A percentile compares a stretch with the other conserved stretches of the same genome.
phyloP scores from a whole-genome alignment of 176 grass and related monocot species.

The Themeda triandra region DNA sequence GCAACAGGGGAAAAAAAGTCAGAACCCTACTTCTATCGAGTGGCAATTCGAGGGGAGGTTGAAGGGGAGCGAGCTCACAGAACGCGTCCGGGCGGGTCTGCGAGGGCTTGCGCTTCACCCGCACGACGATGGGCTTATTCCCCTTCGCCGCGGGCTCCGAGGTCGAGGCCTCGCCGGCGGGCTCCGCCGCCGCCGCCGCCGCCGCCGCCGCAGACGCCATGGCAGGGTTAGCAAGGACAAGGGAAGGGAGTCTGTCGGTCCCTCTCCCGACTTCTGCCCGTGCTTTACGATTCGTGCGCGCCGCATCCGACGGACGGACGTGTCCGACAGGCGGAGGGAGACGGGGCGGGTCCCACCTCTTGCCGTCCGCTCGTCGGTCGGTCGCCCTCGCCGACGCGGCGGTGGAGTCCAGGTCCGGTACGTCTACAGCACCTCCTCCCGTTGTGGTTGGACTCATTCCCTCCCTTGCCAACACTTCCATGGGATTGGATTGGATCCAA shows the following conservation, averaged over 20 bases:
- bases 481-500: no score
- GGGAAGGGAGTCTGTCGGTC: no score
- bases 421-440: no score
- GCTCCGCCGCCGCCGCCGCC: background rate
- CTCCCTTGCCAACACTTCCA: no score
- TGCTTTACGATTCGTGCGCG: background rate
- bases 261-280: background rate
- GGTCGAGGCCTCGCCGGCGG: background rate
- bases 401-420: no score
- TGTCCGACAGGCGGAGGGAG: no score
- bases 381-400: no score
- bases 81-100: constrained; percentile 64
- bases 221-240: background rate
- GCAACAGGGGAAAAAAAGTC: background rate
- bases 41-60: background rate
- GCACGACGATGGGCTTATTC: constrained; percentile 61
- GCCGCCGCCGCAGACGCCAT: background rate
- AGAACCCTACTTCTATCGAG: background rate
- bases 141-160: constrained; percentile 6
- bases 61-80: constrained; percentile 49
- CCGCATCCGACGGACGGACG: background rate
- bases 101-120: constrained; percentile 75
- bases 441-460: no score
- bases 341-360: no score
- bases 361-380: no score